These are phyloP conservation scores for Salvia rosmarinus DNA, from an alignment of 257 asterid genomes.

Conservation along the genomic window DNA sequence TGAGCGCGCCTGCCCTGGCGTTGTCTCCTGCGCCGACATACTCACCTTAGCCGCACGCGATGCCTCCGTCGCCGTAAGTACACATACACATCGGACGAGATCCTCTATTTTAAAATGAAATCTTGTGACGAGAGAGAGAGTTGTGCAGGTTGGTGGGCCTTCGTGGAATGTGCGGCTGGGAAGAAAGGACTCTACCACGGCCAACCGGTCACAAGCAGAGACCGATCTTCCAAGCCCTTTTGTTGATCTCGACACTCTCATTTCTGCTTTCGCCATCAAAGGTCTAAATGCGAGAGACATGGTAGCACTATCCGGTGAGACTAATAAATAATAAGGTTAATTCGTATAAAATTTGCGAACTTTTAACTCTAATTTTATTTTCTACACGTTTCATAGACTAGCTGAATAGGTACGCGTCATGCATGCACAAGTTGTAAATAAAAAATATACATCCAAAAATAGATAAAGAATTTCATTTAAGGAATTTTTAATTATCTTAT, in stretches of 20 bases:
- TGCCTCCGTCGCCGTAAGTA: slow-evolving; percentile 45
- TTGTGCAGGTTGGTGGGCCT: slow-evolving; percentile 50
- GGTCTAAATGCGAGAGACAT: slow-evolving; percentile 42
- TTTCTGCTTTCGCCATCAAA: slow-evolving; percentile 20
- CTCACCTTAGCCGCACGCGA: slow-evolving; percentile 50
- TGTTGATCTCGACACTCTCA: slow-evolving; percentile 33
- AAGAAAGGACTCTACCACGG: slow-evolving; percentile 49
- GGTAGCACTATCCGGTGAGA: slow-evolving; percentile 49
- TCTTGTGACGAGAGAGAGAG: too few species aligned
- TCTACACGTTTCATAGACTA: too few species aligned
- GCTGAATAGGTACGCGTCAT: too few species aligned
- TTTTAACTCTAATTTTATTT: too few species aligned
- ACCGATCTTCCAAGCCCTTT: slow-evolving; percentile 39
- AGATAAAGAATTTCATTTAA: too few species aligned
- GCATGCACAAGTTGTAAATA: too few species aligned
- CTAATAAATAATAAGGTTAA: too few species aligned
- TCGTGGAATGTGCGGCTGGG: slow-evolving; percentile 31
- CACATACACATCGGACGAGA: not conserved
- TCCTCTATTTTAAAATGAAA: too few species aligned
- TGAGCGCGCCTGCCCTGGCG: slow-evolving; percentile 47
- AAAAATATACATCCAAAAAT: too few species aligned
- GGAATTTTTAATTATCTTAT: too few species aligned
- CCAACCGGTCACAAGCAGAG: slow-evolving; percentile 35
- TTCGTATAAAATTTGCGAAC: not conserved
- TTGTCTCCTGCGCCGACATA: slow-evolving; percentile 53